Evolutionary conservation across 2,329 filamentous ascomycete species (phyloP).

Genomic region (Phaeosphaeria sp.): DNA sequence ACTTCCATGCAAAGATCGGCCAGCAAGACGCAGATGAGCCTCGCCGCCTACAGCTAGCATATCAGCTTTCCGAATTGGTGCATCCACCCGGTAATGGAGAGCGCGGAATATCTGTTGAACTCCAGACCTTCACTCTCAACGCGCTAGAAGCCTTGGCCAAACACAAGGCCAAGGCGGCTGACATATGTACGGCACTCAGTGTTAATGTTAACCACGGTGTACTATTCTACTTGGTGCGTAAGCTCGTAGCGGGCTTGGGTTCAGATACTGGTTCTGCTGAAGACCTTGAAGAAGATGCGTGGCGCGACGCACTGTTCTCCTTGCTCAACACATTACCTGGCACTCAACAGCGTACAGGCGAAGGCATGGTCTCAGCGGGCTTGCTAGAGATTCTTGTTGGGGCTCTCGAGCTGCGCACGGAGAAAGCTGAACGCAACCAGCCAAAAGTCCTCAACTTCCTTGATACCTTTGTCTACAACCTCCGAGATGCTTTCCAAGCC

Average conservation of each 20-base stretch:
- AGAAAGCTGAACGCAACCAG: conserved; percentile 81
- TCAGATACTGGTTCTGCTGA: conserved; percentile 58
- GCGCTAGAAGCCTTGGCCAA: conserved; percentile 85
- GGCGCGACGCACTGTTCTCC: conserved; percentile 89
- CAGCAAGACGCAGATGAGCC: conserved; percentile 90
- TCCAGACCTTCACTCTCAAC: conserved; percentile 82
- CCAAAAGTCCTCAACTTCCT: conserved; percentile 85
- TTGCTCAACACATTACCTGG: conserved; percentile 81
- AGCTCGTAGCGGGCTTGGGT: conserved; percentile 82
- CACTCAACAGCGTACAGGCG: conserved; percentile 72
- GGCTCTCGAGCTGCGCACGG: conserved; percentile 81
- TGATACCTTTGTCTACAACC: conserved; percentile 84
- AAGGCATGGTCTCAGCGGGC: conserved; percentile 86
- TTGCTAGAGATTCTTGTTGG: conserved; percentile 90
- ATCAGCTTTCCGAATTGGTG: conserved; percentile 90
- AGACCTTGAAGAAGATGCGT: conserved; percentile 78
- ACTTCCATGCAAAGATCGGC: conserved; percentile 85
- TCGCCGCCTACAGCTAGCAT: conserved; percentile 84
- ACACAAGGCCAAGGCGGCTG: conserved; percentile 75
- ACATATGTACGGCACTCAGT: conserved; percentile 89
- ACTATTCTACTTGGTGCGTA: conserved; percentile 88
- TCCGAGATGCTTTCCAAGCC: conserved; percentile 82
- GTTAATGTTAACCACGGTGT: conserved; percentile 97
- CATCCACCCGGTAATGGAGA: conserved; percentile 78
- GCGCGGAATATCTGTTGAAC: conserved; percentile 70